phyloP scores from a whole-genome alignment of 2,329 filamentous ascomycete genomes.

The Ophiostoma perfectum region DNA sequence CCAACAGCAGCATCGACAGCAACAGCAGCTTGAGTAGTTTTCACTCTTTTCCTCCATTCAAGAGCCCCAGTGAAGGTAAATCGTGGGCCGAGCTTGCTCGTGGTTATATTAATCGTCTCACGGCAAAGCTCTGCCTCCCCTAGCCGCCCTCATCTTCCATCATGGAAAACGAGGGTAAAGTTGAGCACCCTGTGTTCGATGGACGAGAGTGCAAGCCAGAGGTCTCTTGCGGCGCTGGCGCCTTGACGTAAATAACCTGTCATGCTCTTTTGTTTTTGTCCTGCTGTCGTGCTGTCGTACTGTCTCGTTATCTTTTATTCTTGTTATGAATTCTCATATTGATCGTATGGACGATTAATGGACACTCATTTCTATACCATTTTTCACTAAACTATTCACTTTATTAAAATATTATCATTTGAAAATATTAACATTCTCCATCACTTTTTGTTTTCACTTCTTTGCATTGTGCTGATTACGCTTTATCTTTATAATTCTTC shows the following conservation, averaged over 20 bases:
- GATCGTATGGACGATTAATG: too few relatives aligned
- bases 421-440: too few relatives aligned
- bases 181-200: too few relatives aligned
- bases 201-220: too few relatives aligned
- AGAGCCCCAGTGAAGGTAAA: background rate
- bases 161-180: background rate
- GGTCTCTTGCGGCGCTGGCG: background rate
- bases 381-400: too few relatives aligned
- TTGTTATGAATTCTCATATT: background rate
- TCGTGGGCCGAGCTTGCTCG: background rate
- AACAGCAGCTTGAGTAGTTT: background rate
- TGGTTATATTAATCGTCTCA: background rate
- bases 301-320: background rate
- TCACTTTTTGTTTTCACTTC: too few relatives aligned
- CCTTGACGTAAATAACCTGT: background rate
- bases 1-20: background rate
- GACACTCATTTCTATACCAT: too few relatives aligned
- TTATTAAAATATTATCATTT: too few relatives aligned
- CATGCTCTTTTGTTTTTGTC: background rate
- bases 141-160: background rate
- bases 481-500: too few relatives aligned
- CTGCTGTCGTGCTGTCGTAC: too few relatives aligned
- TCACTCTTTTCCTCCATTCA: background rate
- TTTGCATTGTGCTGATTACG: too few relatives aligned
- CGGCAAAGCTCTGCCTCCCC: background rate